Evolutionary conservation across 257 asterid species (phyloP), one percentile per base, ranked within the genome.

Genomic region (Gardenia jasminoides): DNA sequence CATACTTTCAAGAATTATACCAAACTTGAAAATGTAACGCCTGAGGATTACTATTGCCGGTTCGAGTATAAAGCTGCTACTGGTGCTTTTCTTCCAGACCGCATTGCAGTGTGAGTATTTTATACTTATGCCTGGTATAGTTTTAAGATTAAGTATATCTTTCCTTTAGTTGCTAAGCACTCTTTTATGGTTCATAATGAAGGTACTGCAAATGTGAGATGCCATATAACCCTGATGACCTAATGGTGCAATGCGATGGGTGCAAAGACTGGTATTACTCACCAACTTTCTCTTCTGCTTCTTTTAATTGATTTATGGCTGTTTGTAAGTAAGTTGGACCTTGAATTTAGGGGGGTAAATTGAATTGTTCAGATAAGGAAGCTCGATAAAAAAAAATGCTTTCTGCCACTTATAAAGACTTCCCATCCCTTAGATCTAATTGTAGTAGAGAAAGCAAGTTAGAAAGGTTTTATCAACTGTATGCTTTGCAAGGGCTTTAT

Each of bases 131-230:
- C 75, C 46, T 72, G 74, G 61, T 67, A 69, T 69, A 20, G 67
- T 62, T 48, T 64, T 7, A 47, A 56, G 61, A 4, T 24, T 54
- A 78, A 72, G 33, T 10, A 30, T 56, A 26, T 19, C 31, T 41
- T 39, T 7, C 75, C 30, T 67, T 31, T 43, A 75, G 41, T 67
- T 56, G 9, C 52, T 28, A 67, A 58, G 39, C 56, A 22, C 68
- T 58, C 1, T 26, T 81, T 22, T 41, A 17, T 50, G 74, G 74
- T 75, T 66, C 20, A 26, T 8, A 50, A 31, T 83, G 75, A 75
- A 92, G 97, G 91, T 92, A 90, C 72, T 92, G 97, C 92, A 88
- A 85, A 70, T 92, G 97, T 48, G 94, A 90, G 88, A 81, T 84
- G 90, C 96, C 97, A 0, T 92, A 91, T 73, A 92, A 91, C 74